phyloP scores from a whole-genome alignment of 2,329 filamentous ascomycete genomes.

The Akanthomyces dipterigenus region DNA sequence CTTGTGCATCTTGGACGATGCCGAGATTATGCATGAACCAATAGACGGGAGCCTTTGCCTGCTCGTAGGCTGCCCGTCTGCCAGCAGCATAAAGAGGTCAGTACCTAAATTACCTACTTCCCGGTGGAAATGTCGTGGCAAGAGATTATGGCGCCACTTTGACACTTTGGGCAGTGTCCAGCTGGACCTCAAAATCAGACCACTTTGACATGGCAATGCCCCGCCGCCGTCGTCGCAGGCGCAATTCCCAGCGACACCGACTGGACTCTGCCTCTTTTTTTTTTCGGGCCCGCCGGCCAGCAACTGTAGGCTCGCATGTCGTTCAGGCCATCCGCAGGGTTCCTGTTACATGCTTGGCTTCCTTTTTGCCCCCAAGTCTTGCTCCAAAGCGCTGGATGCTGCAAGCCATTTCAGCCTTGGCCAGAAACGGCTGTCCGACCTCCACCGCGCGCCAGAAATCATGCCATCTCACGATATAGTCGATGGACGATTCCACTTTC shows the following conservation, averaged over 20 bases:
- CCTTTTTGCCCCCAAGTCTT: not conserved
- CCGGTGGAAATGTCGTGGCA: not conserved
- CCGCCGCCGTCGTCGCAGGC: not conserved
- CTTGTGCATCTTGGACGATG: not conserved
- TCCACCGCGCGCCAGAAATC: slow-evolving; percentile 12
- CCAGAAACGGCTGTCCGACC: not conserved
- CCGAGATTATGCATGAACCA: not conserved
- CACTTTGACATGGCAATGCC: slow-evolving; percentile 10
- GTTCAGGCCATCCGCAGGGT: not conserved
- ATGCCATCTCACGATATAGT: slow-evolving; percentile 11
- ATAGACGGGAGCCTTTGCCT: not conserved
- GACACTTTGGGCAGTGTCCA: slow-evolving; percentile 2
- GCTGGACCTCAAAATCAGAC: slow-evolving; percentile 12
- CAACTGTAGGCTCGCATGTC: not conserved
- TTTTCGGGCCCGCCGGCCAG: not conserved
- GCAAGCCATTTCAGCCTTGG: slow-evolving; percentile 8
- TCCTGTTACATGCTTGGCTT: not conserved
- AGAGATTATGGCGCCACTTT: slow-evolving; percentile 11
- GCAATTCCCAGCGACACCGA: not conserved
- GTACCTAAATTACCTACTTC: not conserved
- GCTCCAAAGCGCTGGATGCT: not conserved
- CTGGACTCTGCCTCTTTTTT: not conserved
- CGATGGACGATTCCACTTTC: slow-evolving; percentile 8
- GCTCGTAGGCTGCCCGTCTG: too few species aligned
- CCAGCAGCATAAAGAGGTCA: too few species aligned